Conservation (phyloP, 129 eudicot genomes). For the Helianthus tuberosus region DNA sequence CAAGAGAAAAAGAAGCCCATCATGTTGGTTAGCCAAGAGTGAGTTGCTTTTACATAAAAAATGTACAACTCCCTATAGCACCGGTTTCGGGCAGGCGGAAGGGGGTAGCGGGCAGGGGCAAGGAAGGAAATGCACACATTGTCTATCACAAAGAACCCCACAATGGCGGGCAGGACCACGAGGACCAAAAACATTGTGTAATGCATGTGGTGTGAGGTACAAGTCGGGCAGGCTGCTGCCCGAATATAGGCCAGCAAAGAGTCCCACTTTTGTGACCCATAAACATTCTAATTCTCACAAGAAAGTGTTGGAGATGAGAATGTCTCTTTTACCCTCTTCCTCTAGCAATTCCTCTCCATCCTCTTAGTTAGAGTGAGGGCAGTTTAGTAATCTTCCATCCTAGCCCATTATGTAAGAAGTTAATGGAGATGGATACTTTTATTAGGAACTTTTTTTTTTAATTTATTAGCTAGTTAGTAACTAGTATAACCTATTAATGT, state of each 20-base stretch:
- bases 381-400: conserved; percentile 28
- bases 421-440: conserved; percentile 27
- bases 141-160: conserved; percentile 59
- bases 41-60: conserved; percentile 37
- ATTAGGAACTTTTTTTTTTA: not conserved
- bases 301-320: conserved; percentile 66
- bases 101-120: conserved; percentile 32
- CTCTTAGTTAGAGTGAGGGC: conserved; percentile 12
- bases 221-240: conserved; percentile 71
- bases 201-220: conserved; percentile 83
- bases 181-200: conserved; percentile 73
- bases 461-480: not conserved
- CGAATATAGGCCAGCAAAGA: conserved; percentile 76
- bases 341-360: conserved; percentile 20
- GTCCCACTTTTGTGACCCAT: conserved; percentile 59
- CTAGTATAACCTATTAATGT: not conserved
- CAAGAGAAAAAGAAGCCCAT: conserved; percentile 31
- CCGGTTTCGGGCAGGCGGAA: conserved; percentile 26
- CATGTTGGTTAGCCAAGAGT: conserved; percentile 52
- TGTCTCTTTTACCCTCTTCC: conserved; percentile 34
- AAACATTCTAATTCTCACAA: conserved; percentile 68
- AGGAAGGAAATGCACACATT: conserved; percentile 62
- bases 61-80: conserved; percentile 26
- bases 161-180: conserved; percentile 65
- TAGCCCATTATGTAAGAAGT: conserved; percentile 15